These are phyloP conservation scores for Calonectria henricotiae DNA, from an alignment of 2,329 filamentous ascomycete genomes.

Conservation along the genomic window DNA sequence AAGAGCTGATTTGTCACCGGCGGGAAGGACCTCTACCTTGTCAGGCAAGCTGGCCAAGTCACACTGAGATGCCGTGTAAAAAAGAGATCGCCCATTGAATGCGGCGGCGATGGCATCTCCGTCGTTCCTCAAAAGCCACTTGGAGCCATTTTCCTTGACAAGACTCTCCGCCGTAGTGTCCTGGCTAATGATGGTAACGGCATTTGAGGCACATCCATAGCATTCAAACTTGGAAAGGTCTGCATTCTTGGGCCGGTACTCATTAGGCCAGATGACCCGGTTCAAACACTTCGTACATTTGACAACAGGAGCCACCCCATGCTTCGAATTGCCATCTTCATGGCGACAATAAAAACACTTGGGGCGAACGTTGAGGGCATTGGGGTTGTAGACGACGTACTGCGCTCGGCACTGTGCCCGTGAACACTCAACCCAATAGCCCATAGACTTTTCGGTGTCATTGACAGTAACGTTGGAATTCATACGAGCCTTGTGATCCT, in stretches of 20 bases:
- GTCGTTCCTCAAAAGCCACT: slow-evolving; percentile 65
- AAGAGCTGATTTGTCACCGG: slow-evolving; percentile 43
- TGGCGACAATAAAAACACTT: slow-evolving; percentile 68
- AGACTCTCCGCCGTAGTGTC: slow-evolving; percentile 60
- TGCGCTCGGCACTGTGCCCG: slow-evolving; percentile 63
- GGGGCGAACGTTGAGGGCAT: slow-evolving; percentile 61
- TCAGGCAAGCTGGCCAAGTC: slow-evolving; percentile 56
- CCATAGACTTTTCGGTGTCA: slow-evolving; percentile 55
- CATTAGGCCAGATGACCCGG: slow-evolving; percentile 65
- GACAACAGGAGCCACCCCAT: slow-evolving; percentile 58
- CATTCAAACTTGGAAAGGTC: slow-evolving; percentile 59
- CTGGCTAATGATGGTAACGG: slow-evolving; percentile 57
- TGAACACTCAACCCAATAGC: slow-evolving; percentile 67
- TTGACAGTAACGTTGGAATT: slow-evolving; percentile 54
- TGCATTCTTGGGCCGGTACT: slow-evolving; percentile 60
- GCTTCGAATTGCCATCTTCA: slow-evolving; percentile 28
- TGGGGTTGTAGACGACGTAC: slow-evolving; percentile 67
- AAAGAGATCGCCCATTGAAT: slow-evolving; percentile 62
- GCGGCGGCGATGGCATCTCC: slow-evolving; percentile 56
- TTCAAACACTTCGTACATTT: slow-evolving; percentile 65
- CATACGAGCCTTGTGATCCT: slow-evolving; percentile 49
- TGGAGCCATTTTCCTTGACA: slow-evolving; percentile 60
- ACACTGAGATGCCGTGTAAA: slow-evolving; percentile 56
- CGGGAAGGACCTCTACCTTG: slow-evolving; percentile 59
- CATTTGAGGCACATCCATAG: slow-evolving; percentile 58